phyloP scores from a whole-genome alignment of 1,284 basidiomycete species.

The Irpex sp. region DNA sequence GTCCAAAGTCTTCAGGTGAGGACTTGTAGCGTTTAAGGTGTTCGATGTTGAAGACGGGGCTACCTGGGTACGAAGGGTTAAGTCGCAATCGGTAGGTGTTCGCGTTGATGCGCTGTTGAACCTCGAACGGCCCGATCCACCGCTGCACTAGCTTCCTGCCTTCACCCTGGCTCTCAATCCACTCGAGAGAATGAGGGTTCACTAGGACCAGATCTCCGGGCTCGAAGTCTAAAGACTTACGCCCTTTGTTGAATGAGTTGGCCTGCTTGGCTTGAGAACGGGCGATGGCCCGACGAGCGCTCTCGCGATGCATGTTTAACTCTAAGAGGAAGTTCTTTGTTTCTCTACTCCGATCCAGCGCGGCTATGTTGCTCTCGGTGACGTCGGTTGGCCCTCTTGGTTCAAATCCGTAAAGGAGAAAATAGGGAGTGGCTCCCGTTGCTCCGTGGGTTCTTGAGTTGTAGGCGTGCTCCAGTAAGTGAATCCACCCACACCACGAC shows the following conservation, averaged over 20 bases:
- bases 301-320: constrained; percentile 9
- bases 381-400: not conserved
- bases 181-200: constrained; percentile 28
- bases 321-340: not conserved
- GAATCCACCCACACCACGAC: not conserved
- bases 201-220: constrained; percentile 26
- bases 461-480: not conserved
- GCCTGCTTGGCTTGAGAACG: constrained; percentile 14
- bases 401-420: not conserved
- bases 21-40: constrained; percentile 23
- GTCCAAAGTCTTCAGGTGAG: constrained; percentile 14
- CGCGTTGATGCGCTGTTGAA: constrained; percentile 24
- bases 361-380: not conserved
- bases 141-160: constrained; percentile 29
- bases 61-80: constrained; percentile 23
- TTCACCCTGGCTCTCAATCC: constrained; percentile 23
- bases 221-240: not conserved
- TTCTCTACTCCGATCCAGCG: not conserved
- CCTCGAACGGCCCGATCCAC: not conserved
- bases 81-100: constrained; percentile 26
- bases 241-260: constrained; percentile 6
- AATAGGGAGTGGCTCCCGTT: not conserved
- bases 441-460: not conserved
- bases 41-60: constrained; percentile 28
- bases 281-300: constrained; percentile 15